phyloP scores from a whole-genome alignment of 257 asterid genomes.

The Solanum peruvianum region DNA sequence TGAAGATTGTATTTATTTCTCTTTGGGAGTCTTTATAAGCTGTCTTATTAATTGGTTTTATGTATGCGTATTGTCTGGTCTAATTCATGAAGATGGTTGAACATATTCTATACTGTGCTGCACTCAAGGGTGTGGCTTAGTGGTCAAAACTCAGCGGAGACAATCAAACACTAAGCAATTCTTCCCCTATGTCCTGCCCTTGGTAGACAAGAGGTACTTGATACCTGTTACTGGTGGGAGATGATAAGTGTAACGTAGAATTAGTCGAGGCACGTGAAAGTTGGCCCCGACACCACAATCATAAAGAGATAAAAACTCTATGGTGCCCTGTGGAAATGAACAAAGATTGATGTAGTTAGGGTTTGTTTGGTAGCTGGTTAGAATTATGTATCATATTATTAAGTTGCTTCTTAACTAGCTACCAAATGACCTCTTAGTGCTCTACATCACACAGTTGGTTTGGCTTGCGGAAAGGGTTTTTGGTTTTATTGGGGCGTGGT shows the following conservation, averaged over 20 bases:
- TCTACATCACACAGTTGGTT: background rate
- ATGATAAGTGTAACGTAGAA: background rate
- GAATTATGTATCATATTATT: too few species aligned
- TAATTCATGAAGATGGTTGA: background rate
- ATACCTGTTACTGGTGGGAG: background rate
- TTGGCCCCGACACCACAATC: background rate
- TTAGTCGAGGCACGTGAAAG: background rate
- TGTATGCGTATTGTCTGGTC: background rate
- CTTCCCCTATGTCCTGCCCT: background rate
- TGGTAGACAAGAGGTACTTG: background rate
- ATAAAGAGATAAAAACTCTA: background rate
- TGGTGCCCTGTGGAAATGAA: background rate
- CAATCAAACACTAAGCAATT: background rate
- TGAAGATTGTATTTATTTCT: background rate
- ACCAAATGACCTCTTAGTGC: background rate
- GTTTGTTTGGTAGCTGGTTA: background rate
- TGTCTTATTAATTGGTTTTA: background rate
- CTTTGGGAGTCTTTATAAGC: background rate
- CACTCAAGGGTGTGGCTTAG: background rate
- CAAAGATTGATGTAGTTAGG: background rate
- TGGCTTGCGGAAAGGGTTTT: background rate
- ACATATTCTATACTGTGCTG: background rate
- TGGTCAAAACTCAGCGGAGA: background rate
- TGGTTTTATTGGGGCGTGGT: background rate
- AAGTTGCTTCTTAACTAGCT: too few species aligned